phyloP scores from a whole-genome alignment of 2,329 filamentous ascomycete species.

The Boeremia lycopersici region DNA sequence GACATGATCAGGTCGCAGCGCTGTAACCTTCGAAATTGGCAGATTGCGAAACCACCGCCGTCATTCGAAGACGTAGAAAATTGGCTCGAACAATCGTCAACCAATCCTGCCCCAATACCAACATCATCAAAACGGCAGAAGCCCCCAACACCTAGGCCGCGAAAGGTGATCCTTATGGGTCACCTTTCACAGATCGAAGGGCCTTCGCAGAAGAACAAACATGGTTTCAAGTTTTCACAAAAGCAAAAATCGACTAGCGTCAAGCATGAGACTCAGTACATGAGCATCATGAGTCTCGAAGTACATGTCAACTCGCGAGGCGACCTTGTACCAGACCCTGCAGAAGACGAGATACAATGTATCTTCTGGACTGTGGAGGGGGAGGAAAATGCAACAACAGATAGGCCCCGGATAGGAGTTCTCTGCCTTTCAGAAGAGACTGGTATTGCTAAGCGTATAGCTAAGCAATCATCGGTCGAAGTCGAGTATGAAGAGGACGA shows the following conservation, averaged over 20 bases:
- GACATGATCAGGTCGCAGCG: slow-evolving; percentile 60
- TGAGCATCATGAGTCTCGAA: slow-evolving; percentile 96
- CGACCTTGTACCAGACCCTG: slow-evolving; percentile 82
- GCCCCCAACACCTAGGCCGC: slow-evolving; percentile 21
- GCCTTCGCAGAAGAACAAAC: slow-evolving; percentile 78
- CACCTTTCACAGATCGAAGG: slow-evolving; percentile 83
- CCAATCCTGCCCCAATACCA: slow-evolving; percentile 18
- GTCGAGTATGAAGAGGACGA: slow-evolving; percentile 79
- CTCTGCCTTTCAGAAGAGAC: slow-evolving; percentile 71
- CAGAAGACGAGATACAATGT: slow-evolving; percentile 84
- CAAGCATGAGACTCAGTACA: slow-evolving; percentile 85
- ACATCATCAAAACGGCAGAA: slow-evolving; percentile 8
- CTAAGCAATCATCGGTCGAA: slow-evolving; percentile 65
- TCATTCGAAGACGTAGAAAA: slow-evolving; percentile 68
- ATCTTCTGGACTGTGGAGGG: slow-evolving; percentile 90
- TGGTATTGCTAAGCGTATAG: slow-evolving; percentile 64
- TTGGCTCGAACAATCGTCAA: slow-evolving; percentile 63
- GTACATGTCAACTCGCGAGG: slow-evolving; percentile 88
- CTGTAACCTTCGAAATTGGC: slow-evolving; percentile 75
- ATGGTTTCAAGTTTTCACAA: slow-evolving; percentile 87
- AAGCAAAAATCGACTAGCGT: slow-evolving; percentile 75
- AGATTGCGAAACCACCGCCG: slow-evolving; percentile 74
- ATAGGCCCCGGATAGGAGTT: slow-evolving; percentile 69
- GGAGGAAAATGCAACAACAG: slow-evolving; percentile 66
- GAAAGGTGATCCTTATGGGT: slow-evolving; percentile 27